These are phyloP conservation scores for Metroxylon sagu DNA, from an alignment of 176 grass and related monocot genomes.

Conservation along the genomic window DNA sequence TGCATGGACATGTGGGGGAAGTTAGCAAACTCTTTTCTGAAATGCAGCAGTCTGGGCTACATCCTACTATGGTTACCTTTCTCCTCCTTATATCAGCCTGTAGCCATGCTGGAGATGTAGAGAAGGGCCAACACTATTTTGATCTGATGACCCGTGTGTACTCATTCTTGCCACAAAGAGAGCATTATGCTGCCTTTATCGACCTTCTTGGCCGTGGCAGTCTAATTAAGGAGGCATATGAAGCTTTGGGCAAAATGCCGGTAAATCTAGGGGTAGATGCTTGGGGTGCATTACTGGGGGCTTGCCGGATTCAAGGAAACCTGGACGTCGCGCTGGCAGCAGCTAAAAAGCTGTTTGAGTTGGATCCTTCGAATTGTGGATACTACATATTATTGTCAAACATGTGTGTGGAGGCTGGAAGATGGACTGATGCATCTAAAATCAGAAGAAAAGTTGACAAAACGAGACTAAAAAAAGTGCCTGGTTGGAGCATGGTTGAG, in stretches of 20 bases:
- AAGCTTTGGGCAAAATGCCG: conserved; percentile 3
- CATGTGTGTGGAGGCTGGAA: conserved; percentile 15
- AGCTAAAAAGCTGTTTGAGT: conserved; percentile 9
- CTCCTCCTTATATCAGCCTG: conserved; percentile 19
- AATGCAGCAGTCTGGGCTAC: conserved; percentile 13
- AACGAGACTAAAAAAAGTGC: conserved; percentile 2
- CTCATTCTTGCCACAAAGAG: not conserved
- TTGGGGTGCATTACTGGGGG: conserved; percentile 27
- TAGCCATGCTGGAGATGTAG: conserved; percentile 17
- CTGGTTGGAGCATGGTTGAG: conserved; percentile 10
- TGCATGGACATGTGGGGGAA: conserved; percentile 6
- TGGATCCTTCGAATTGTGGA: conserved; percentile 5
- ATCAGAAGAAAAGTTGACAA: conserved; percentile 7
- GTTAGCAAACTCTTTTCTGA: conserved; percentile 12
- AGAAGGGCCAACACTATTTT: conserved; percentile 12
- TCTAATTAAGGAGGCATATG: conserved; percentile 12
- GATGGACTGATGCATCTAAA: conserved; percentile 2
- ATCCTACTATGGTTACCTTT: conserved; percentile 16
- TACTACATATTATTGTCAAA: conserved; percentile 12
- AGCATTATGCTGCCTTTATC: conserved; percentile 8
- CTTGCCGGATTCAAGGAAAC: conserved; percentile 20
- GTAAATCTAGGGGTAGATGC: conserved; percentile 7
- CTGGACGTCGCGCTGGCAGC: not conserved
- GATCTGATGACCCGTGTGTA: conserved; percentile 1
- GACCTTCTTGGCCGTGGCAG: conserved; percentile 21